Base-by-base conservation (phyloP, 108 stramenopile species). In the Fragilariopsis cylindrus region DNA sequence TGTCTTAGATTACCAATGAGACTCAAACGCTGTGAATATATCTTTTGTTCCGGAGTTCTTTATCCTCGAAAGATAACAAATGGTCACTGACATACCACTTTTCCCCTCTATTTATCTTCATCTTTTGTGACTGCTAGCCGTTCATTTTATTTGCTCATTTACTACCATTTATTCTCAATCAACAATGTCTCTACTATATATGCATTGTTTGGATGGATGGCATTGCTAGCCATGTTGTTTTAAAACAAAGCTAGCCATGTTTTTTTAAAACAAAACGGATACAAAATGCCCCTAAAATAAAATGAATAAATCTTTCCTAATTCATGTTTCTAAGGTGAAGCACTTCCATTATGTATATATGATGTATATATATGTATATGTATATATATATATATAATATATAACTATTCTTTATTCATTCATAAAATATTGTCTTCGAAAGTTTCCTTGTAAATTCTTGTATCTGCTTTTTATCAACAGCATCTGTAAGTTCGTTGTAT, bases 21-120 rank as follows among this genome's bases (percentile, higher is more conserved):
- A 55, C 48, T 48, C 75, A 76, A 76, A 76, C 75, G 75, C 75
- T 67, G 57, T 67, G 42, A 60, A 76, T 68, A 76, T 3, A 12
- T 41, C 0, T 57, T 30, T 1, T 30, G 30, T 2, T 30, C 30
- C 1, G 30, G 30, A 30, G 30, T 30, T 30, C 30, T 2, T 30
- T 30, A 30, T 30, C 2, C 30, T 30, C 30, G 0, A 30, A 30
- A 30, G 2, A 30, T 30, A 1, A 30, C 30, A 30, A 30, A 30
- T 30, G 30, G 30, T 30, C 2, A 0, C 30, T 30, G 30, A 30
- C 30, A 0, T 30, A 30, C 30, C 30, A 30, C 30, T 30, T 30
- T 30, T 30, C 2, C 21, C 30, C 30, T 30, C 30, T 30, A 2
- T 30, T 30, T 30, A 30, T 30, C 30, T 30, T 30, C 30, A 30